phyloP scores from a whole-genome alignment of 129 eudicot species.

The Solidago caesia region DNA sequence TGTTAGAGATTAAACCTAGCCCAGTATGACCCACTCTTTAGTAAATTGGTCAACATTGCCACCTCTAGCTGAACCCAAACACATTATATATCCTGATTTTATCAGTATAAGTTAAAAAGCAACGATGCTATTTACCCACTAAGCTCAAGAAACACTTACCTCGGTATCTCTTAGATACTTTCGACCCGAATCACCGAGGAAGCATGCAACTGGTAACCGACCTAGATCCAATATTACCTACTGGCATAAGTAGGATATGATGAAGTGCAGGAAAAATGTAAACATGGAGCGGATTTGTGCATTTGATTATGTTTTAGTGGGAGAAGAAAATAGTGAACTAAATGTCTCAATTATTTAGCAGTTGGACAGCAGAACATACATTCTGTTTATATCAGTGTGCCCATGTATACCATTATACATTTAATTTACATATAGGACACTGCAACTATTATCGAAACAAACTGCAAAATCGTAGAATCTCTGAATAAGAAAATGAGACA shows the following conservation, averaged over 20 bases:
- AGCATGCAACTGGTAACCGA: conserved; percentile 69
- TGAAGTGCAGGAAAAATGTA: neutral
- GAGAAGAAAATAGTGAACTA: conserved; percentile 3
- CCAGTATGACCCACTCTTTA: neutral
- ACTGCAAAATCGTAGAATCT: neutral
- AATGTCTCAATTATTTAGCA: neutral
- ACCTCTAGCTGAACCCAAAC: neutral
- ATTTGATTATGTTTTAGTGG: neutral
- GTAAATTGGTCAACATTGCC: neutral
- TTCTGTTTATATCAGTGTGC: neutral
- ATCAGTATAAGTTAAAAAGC: neutral
- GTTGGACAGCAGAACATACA: neutral
- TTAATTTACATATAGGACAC: neutral
- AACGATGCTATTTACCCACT: neutral
- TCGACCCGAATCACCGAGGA: conserved; percentile 50
- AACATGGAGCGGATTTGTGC: neutral
- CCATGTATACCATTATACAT: neutral
- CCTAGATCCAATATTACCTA: conserved; percentile 81
- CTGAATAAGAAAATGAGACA: neutral
- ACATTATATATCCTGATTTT: neutral
- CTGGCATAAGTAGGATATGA: conserved; percentile 19
- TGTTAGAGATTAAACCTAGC: neutral
- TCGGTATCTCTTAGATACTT: conserved; percentile 60
- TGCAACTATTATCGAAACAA: conserved; percentile 11
- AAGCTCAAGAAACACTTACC: conserved; percentile 37